A percentile compares a stretch with the other conserved stretches of the same genome.
These are phyloP conservation scores for Chaetomium globosum DNA, from an alignment of 2,329 filamentous ascomycete species.

Conservation along the genomic window DNA sequence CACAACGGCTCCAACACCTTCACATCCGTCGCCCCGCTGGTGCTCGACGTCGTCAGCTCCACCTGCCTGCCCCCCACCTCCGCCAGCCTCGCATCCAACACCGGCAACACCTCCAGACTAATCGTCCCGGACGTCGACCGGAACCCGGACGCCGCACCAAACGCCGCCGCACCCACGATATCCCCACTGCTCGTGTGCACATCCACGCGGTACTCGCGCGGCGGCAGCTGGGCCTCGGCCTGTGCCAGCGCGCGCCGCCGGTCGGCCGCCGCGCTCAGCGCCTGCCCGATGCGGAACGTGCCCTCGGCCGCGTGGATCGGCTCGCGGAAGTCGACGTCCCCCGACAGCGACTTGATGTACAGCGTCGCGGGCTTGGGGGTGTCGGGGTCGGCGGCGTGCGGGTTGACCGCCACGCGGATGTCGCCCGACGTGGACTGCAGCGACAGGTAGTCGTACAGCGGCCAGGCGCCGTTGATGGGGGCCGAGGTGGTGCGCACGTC, in stretches of 20 bases:
- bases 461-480: slow-evolving; percentile 52
- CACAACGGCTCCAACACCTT: slow-evolving; percentile 51
- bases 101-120: slow-evolving; percentile 48
- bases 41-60: slow-evolving; percentile 48
- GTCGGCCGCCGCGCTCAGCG: not conserved
- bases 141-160: slow-evolving; percentile 44
- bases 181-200: slow-evolving; percentile 50
- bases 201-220: slow-evolving; percentile 52
- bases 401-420: slow-evolving; percentile 47
- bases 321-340: slow-evolving; percentile 47
- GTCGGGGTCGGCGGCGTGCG: slow-evolving; percentile 45
- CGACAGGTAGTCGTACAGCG: slow-evolving; percentile 54
- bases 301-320: slow-evolving; percentile 41
- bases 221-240: slow-evolving; percentile 42
- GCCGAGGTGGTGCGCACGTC: slow-evolving; percentile 49
- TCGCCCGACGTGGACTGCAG: slow-evolving; percentile 51
- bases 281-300: slow-evolving; percentile 25
- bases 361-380: slow-evolving; percentile 47
- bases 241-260: not conserved
- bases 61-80: slow-evolving; percentile 12
- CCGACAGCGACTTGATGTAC: slow-evolving; percentile 49
- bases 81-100: slow-evolving; percentile 39
- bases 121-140: slow-evolving; percentile 48
- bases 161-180: slow-evolving; percentile 48
- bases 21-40: slow-evolving; percentile 49